Conservation (phyloP, 1,139 yeast species). For the Nakaseomyces uthaithaninus region DNA sequence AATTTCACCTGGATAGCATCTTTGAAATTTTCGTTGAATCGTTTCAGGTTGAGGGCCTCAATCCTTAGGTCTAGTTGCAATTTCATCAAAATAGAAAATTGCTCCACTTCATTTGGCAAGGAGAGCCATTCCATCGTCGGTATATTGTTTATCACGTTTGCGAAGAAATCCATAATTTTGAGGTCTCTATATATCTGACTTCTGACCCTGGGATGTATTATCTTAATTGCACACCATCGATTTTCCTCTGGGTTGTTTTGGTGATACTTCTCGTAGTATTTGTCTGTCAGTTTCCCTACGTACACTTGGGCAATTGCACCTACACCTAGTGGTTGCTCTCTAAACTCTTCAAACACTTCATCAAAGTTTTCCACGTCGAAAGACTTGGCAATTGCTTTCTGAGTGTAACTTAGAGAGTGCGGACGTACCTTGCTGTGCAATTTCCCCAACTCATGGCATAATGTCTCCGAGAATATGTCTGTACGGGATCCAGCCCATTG, state of each 20-base stretch:
- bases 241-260: constrained; percentile 25
- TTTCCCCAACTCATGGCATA: constrained; percentile 69
- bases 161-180: constrained; percentile 74
- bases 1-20: constrained; percentile 60
- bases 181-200: constrained; percentile 69
- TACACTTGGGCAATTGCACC: constrained; percentile 98
- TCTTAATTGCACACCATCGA: constrained; percentile 81
- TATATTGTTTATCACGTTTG: constrained; percentile 52
- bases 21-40: constrained; percentile 42
- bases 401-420: constrained; percentile 60
- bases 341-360: constrained; percentile 75
- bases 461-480: constrained; percentile 73
- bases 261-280: constrained; percentile 35
- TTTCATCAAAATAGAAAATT: constrained; percentile 77
- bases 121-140: constrained; percentile 99
- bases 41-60: constrained; percentile 72
- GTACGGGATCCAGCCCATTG: constrained; percentile 99
- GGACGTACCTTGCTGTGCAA: constrained; percentile 78
- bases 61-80: constrained; percentile 83
- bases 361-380: constrained; percentile 49
- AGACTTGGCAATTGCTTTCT: constrained; percentile 48
- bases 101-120: constrained; percentile 87
- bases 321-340: constrained; percentile 73
- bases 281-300: constrained; percentile 53
- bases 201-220: constrained; percentile 81